Evolutionary conservation across 1,284 basidiomycete species (phyloP).

Genomic region (Pseudozyma thailandica): DNA sequence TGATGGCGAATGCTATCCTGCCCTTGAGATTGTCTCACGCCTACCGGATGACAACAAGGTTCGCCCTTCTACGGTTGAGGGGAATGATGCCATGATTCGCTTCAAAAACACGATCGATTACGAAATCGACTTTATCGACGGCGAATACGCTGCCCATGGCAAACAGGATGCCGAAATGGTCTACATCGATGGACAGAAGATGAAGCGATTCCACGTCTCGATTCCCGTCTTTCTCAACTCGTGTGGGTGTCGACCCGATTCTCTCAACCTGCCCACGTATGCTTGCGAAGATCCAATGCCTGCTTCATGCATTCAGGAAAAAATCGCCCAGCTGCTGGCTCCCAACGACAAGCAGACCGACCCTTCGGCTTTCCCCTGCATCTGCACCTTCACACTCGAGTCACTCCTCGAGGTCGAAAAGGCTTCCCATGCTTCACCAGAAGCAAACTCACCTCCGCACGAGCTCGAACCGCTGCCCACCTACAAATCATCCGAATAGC

Average conservation of each 20-base stretch:
- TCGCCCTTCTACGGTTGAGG: constrained; percentile 27
- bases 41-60: constrained; percentile 32
- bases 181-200: constrained; percentile 32
- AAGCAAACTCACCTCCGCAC: background rate
- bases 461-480: background rate
- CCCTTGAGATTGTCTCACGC: constrained; percentile 22
- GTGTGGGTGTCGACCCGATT: constrained; percentile 30
- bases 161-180: constrained; percentile 12
- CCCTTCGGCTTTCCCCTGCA: constrained; percentile 26
- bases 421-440: background rate
- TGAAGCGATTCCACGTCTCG: constrained; percentile 39
- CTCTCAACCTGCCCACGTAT: constrained; percentile 34
- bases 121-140: constrained; percentile 45
- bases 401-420: constrained; percentile 32
- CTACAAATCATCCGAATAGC: too few species aligned
- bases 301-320: constrained; percentile 5
- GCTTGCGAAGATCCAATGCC: constrained; percentile 36
- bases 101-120: constrained; percentile 31
- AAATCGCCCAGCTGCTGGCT: background rate
- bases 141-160: background rate
- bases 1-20: constrained; percentile 22
- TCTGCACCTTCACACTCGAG: constrained; percentile 30
- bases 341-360: constrained; percentile 25
- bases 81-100: constrained; percentile 35
- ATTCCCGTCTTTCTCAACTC: constrained; percentile 25